phyloP scores from a whole-genome alignment of 2,329 filamentous ascomycete genomes.

The Xylariales sp. region DNA sequence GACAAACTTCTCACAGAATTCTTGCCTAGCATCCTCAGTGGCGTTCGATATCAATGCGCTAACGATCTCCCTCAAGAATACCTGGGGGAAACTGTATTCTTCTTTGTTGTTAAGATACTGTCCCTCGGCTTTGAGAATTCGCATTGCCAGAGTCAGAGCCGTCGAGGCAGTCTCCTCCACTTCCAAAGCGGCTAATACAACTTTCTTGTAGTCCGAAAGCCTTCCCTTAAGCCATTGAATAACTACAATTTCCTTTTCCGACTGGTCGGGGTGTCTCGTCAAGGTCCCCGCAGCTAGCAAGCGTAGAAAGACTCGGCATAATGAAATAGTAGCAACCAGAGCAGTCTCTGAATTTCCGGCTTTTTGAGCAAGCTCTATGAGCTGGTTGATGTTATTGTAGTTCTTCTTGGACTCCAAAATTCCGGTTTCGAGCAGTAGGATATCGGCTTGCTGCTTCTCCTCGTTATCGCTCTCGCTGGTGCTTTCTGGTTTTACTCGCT shows the following conservation, averaged over 20 bases:
- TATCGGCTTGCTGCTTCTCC: slow-evolving; percentile 54
- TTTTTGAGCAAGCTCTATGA: slow-evolving; percentile 58
- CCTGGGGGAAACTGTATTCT: slow-evolving; percentile 65
- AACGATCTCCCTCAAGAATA: slow-evolving; percentile 63
- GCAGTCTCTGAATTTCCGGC: slow-evolving; percentile 49
- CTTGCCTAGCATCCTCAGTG: slow-evolving; percentile 57
- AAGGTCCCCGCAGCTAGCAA: slow-evolving; percentile 72
- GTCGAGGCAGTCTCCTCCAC: slow-evolving; percentile 63
- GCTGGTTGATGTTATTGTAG: slow-evolving; percentile 81
- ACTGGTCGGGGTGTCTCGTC: slow-evolving; percentile 57
- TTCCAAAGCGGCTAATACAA: slow-evolving; percentile 58
- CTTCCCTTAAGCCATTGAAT: slow-evolving; percentile 74
- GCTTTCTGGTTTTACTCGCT: slow-evolving; percentile 46
- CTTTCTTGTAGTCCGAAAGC: slow-evolving; percentile 64
- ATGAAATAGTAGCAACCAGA: slow-evolving; percentile 68
- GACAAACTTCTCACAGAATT: slow-evolving; percentile 75
- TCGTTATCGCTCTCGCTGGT: slow-evolving; percentile 40
- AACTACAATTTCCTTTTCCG: slow-evolving; percentile 71
- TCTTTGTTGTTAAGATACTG: slow-evolving; percentile 55
- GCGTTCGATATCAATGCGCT: slow-evolving; percentile 54
- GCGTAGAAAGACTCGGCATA: slow-evolving; percentile 83
- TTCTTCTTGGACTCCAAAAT: slow-evolving; percentile 83
- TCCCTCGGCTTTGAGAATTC: slow-evolving; percentile 75
- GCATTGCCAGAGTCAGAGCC: slow-evolving; percentile 76
- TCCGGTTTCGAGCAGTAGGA: slow-evolving; percentile 72